Conservation (phyloP, 495 filamentous ascomycete species). For the Podospora australis region DNA sequence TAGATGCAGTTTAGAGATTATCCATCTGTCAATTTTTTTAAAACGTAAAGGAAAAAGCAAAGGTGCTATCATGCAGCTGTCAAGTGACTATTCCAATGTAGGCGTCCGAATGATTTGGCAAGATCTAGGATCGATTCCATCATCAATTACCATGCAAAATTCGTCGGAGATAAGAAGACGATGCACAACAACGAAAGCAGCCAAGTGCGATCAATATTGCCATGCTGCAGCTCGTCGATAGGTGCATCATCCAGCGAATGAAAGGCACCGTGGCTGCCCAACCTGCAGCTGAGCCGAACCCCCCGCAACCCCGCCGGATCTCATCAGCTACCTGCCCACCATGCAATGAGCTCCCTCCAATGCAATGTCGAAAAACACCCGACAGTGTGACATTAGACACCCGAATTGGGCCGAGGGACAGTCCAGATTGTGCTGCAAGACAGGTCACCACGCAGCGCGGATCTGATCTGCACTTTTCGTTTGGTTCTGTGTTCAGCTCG, state of each 20-base stretch:
- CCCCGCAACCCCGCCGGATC: not conserved
- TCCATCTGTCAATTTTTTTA: too few species aligned
- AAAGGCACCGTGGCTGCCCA: not conserved
- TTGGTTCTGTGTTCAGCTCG: not conserved
- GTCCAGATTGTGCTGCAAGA: conserved; percentile 1
- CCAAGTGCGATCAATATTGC: not conserved
- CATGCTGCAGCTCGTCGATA: not conserved
- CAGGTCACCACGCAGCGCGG: not conserved
- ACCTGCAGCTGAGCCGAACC: not conserved
- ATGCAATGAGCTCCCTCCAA: too few species aligned
- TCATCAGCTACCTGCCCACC: not conserved
- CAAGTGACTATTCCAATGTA: too few species aligned
- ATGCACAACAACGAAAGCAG: too few species aligned
- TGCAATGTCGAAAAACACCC: too few species aligned
- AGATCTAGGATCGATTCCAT: too few species aligned
- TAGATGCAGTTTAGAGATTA: too few species aligned
- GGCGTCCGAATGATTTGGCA: too few species aligned
- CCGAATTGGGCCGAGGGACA: not conserved
- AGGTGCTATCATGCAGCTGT: too few species aligned
- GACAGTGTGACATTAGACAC: not conserved
- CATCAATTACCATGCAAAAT: too few species aligned
- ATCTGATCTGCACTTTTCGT: not conserved
- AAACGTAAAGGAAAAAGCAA: too few species aligned
- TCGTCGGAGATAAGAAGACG: too few species aligned
- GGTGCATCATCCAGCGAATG: not conserved